A percentile compares a stretch with the other conserved stretches of the same genome.
Conservation (phyloP, 1,139 yeast species). For the Ashbya aceris region DNA sequence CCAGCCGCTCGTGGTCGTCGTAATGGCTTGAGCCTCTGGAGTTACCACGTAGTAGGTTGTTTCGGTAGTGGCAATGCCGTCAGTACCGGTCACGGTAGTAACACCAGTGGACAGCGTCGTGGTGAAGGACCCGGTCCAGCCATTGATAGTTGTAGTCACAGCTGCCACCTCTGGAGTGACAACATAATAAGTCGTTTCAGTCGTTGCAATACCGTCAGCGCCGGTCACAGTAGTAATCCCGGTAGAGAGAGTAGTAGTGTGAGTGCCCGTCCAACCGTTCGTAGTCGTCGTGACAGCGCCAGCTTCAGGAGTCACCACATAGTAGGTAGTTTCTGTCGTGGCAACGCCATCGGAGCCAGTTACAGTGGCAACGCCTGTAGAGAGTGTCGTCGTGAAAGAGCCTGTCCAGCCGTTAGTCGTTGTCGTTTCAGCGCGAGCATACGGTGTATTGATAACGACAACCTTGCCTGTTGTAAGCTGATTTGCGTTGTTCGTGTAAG, state of each 20-base stretch:
- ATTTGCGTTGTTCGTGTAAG: constrained; percentile 6
- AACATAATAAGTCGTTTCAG: constrained; percentile 7
- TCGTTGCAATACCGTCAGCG: constrained; percentile 7
- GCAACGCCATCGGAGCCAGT: constrained; percentile 6
- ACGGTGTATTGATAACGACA: constrained; percentile 12
- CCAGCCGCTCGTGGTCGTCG: constrained; percentile 1
- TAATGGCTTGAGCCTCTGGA: neutral
- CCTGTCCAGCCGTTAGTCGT: constrained; percentile 9
- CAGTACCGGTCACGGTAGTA: constrained; percentile 8
- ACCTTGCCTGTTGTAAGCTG: constrained; percentile 9
- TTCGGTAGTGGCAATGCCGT: constrained; percentile 7
- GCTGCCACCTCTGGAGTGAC: constrained; percentile 11
- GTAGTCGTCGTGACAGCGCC: constrained; percentile 2
- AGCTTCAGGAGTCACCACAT: constrained; percentile 11
- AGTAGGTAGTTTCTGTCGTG: constrained; percentile 6
- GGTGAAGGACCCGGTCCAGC: constrained; percentile 9
- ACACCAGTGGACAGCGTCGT: constrained; percentile 5
- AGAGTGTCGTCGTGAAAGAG: constrained; percentile 8
- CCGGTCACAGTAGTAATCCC: constrained; percentile 3
- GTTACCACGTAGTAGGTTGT: neutral
- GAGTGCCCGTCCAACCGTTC: constrained; percentile 10
- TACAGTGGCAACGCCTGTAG: constrained; percentile 5
- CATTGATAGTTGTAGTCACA: constrained; percentile 6
- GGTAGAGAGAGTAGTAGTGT: constrained; percentile 10
- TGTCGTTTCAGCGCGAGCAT: constrained; percentile 7